phyloP scores from a whole-genome alignment of 495 filamentous ascomycete genomes.

The Lentithecium fluviatile region DNA sequence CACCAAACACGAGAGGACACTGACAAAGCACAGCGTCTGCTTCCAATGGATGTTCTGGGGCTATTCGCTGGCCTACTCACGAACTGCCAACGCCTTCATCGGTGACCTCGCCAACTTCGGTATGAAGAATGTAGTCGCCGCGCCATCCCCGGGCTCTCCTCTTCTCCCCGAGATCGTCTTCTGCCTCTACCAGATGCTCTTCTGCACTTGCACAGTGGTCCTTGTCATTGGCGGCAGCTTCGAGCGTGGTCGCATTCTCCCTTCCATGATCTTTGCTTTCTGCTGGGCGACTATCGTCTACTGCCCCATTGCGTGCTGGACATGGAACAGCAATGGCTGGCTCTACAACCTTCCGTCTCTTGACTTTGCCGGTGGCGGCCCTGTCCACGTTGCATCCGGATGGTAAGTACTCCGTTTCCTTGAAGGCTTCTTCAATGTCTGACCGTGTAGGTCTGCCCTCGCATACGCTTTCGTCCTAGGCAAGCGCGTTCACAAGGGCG shows the following conservation, averaged over 20 bases:
- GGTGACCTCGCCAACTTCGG: slow-evolving; percentile 57
- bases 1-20: background rate
- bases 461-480: slow-evolving; percentile 58
- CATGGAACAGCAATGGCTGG: slow-evolving; percentile 61
- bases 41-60: slow-evolving; percentile 63
- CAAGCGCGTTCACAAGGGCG: slow-evolving; percentile 51
- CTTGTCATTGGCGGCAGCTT: slow-evolving; percentile 56
- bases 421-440: background rate
- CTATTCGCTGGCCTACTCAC: slow-evolving; percentile 55
- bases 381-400: slow-evolving; percentile 57
- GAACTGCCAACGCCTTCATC: slow-evolving; percentile 54
- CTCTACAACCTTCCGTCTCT: slow-evolving; percentile 55
- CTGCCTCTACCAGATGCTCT: slow-evolving; percentile 58
- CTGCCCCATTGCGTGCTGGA: slow-evolving; percentile 60
- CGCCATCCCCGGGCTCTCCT: slow-evolving; percentile 51
- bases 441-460: slow-evolving; percentile 42
- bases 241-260: slow-evolving; percentile 56
- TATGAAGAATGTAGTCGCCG: slow-evolving; percentile 52
- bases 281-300: slow-evolving; percentile 61
- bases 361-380: slow-evolving; percentile 58
- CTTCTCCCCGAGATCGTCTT: slow-evolving; percentile 58
- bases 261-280: slow-evolving; percentile 58
- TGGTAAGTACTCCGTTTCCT: slow-evolving; percentile 34
- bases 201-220: slow-evolving; percentile 56
- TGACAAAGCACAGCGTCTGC: slow-evolving; percentile 37